phyloP scores from a whole-genome alignment of 352 stramenopile species.

The Halophytophthora batemanensis region DNA sequence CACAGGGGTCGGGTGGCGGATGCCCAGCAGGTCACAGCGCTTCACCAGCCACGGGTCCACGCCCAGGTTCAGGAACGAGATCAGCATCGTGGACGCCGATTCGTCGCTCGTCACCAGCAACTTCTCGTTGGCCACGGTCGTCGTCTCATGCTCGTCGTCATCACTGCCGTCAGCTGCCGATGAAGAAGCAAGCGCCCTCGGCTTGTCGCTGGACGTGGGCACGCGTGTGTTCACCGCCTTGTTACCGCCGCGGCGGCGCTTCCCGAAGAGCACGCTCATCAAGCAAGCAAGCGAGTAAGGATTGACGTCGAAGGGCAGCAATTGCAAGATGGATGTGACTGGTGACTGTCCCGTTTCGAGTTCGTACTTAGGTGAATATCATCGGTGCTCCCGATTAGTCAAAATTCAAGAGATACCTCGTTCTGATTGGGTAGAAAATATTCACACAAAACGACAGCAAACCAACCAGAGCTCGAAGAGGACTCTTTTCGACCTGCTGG shows the following conservation, averaged over 20 bases:
- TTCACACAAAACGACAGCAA: no score
- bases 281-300: background rate
- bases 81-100: conserved; percentile 42
- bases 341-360: no score
- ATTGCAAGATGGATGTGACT: no score
- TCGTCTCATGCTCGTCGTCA: background rate
- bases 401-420: no score
- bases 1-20: conserved; percentile 85
- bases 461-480: no score
- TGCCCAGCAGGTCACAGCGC: conserved; percentile 80
- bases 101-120: conserved; percentile 33
- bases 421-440: no score
- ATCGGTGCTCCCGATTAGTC: no score
- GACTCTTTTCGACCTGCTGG: no score
- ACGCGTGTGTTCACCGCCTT: conserved; percentile 4
- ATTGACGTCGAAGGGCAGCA: background rate
- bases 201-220: background rate
- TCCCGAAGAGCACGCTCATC: conserved; percentile 83
- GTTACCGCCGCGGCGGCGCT: conserved; percentile 47
- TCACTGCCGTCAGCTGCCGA: background rate
- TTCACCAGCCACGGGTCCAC: conserved; percentile 87
- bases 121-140: conserved; percentile 27
- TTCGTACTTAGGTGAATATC: no score
- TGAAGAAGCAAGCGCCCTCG: background rate
- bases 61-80: conserved; percentile 82